Percentiles rank a stretch among this genome's conserved stretches.
phyloP scores from a whole-genome alignment of 2,329 filamentous ascomycete species.

The Apiospora phragmitis region DNA sequence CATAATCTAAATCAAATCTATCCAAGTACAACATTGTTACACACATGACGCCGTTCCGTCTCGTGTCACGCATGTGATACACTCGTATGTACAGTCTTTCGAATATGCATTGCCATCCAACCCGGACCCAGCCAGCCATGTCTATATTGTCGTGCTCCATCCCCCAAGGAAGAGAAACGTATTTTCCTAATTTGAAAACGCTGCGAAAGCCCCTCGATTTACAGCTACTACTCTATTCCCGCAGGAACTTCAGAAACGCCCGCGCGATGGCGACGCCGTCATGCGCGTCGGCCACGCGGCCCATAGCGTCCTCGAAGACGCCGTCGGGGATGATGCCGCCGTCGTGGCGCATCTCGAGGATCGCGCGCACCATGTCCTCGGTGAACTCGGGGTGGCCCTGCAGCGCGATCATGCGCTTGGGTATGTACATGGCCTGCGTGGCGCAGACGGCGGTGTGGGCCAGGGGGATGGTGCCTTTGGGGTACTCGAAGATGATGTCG shows the following conservation, averaged over 20 bases:
- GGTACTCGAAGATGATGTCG: constrained; percentile 69
- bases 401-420: constrained; percentile 68
- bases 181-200: neutral
- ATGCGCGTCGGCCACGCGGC: constrained; percentile 65
- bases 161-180: neutral
- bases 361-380: constrained; percentile 66
- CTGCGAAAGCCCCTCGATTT: neutral
- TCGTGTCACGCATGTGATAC: neutral
- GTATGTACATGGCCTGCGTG: constrained; percentile 78
- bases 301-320: constrained; percentile 67
- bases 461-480: constrained; percentile 60
- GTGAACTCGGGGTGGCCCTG: constrained; percentile 89
- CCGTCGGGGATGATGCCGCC: constrained; percentile 70
- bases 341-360: constrained; percentile 64
- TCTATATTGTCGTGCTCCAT: neutral
- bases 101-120: neutral
- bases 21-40: neutral
- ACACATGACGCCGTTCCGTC: constrained; percentile 16
- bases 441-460: constrained; percentile 66
- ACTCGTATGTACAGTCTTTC: neutral
- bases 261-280: constrained; percentile 77
- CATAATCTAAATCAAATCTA: neutral
- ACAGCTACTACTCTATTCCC: constrained; percentile 44
- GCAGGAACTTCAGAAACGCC: constrained; percentile 76
- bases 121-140: neutral